Percentiles rank a stretch among this genome's conserved stretches.
These are phyloP conservation scores for Hemileia vastatrix DNA, from an alignment of 1,284 basidiomycete genomes.

Conservation along the genomic window DNA sequence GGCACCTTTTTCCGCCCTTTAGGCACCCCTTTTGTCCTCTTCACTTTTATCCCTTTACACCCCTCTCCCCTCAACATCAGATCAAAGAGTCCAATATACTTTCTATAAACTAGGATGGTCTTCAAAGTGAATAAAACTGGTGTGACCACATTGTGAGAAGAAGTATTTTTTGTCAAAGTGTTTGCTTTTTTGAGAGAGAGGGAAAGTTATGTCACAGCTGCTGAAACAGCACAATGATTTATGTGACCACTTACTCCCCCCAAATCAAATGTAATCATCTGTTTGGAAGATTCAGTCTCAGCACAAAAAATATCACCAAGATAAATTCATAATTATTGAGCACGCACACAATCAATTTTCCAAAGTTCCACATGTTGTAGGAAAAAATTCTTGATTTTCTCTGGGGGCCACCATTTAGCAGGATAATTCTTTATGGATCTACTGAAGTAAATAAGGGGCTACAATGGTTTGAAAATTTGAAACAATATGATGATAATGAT, in stretches of 20 bases:
- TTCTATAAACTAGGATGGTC: constrained; percentile 13
- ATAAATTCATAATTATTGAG: too few relatives aligned
- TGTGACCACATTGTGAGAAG: constrained; percentile 7
- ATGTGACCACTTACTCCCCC: constrained; percentile 74
- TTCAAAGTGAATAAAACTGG: constrained; percentile 54
- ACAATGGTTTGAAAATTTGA: neutral
- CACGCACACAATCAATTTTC: constrained; percentile 57
- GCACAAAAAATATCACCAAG: constrained; percentile 1
- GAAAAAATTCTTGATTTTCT: constrained; percentile 56
- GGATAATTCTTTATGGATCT: constrained; percentile 73
- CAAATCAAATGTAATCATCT: constrained; percentile 86
- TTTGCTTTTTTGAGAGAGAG: constrained; percentile 1
- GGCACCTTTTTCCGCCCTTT: too few relatives aligned
- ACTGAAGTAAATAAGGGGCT: neutral
- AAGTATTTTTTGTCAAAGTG: constrained; percentile 2
- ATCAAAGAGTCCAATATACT: too few relatives aligned
- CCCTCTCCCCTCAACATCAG: too few relatives aligned
- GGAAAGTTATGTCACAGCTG: constrained; percentile 12
- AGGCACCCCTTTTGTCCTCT: too few relatives aligned
- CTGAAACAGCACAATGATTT: constrained; percentile 75
- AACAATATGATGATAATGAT: neutral
- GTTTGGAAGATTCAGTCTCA: constrained; percentile 3
- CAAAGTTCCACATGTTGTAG: constrained; percentile 54
- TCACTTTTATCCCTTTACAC: too few relatives aligned
- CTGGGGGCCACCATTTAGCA: constrained; percentile 57